Percentiles rank a stretch among this genome's conserved stretches.
Conservation (phyloP, 768 basidiomycete species). For the Amanita jacksonii region DNA sequence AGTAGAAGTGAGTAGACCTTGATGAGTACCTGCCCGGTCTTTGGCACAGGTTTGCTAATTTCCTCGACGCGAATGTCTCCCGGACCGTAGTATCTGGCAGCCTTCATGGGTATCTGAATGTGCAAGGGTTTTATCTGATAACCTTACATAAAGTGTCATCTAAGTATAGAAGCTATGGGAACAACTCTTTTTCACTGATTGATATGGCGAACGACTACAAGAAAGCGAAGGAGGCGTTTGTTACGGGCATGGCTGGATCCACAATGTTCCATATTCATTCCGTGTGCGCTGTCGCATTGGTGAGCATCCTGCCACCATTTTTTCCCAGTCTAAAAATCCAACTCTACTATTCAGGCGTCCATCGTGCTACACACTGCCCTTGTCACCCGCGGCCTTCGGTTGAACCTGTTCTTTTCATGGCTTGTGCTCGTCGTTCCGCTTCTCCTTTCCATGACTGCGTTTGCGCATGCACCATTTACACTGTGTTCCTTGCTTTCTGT, state of each 20-base stretch:
- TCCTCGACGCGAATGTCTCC: constrained; percentile 35
- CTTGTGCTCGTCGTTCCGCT: constrained; percentile 63
- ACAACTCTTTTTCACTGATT: too few relatives aligned
- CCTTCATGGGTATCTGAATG: constrained; percentile 27
- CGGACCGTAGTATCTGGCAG: constrained; percentile 35
- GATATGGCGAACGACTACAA: constrained; percentile 38
- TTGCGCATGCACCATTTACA: constrained; percentile 44
- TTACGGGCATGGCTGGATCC: constrained; percentile 55
- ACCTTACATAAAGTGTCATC: background rate
- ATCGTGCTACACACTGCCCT: constrained; percentile 61
- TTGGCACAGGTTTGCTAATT: constrained; percentile 26
- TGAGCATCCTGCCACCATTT: constrained; percentile 16
- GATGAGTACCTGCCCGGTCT: constrained; percentile 32
- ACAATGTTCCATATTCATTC: constrained; percentile 53
- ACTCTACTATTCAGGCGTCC: constrained; percentile 41
- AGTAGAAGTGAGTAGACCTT: constrained; percentile 22
- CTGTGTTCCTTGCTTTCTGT: constrained; percentile 42
- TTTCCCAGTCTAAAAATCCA: background rate
- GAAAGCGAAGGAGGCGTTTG: constrained; percentile 63
- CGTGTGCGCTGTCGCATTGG: constrained; percentile 49
- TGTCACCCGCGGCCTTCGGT: constrained; percentile 35
- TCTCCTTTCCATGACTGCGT: constrained; percentile 73
- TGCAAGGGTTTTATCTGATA: background rate
- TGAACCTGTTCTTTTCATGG: constrained; percentile 46
- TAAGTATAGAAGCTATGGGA: too few relatives aligned